Conservation (phyloP, 768 basidiomycete species). For the Podaxis mareebaensis region DNA sequence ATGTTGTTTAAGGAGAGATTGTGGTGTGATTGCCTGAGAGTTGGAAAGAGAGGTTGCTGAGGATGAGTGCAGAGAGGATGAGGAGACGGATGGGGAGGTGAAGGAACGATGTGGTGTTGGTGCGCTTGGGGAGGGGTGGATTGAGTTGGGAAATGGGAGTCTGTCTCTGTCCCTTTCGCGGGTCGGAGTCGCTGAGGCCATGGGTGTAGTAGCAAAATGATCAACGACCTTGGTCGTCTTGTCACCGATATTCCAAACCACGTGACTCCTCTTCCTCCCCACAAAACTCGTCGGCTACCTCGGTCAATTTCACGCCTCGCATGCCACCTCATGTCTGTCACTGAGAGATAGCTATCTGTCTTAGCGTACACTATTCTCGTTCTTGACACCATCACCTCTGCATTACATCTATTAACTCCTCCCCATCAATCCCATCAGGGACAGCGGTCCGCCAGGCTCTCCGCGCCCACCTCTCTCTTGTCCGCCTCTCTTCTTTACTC, state of each 20-base stretch:
- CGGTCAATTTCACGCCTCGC: no score
- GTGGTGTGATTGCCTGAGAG: slow-evolving; percentile 46
- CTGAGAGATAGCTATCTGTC: no score
- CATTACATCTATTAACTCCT: background rate
- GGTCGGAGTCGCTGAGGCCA: slow-evolving; percentile 30
- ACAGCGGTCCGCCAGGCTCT: background rate
- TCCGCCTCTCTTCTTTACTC: background rate
- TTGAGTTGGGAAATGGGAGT: slow-evolving; percentile 34
- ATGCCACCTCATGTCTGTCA: no score
- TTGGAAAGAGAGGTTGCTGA: slow-evolving; percentile 33
- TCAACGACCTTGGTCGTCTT: background rate
- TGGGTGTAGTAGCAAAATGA: slow-evolving; percentile 9
- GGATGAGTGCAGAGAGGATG: slow-evolving; percentile 31
- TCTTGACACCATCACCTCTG: background rate
- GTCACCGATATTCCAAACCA: slow-evolving; percentile 1
- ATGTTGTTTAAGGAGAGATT: slow-evolving; percentile 57
- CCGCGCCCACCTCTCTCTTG: no score
- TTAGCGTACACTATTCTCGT: background rate
- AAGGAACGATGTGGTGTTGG: slow-evolving; percentile 28
- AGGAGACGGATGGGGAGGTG: slow-evolving; percentile 34
- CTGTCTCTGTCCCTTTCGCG: slow-evolving; percentile 36
- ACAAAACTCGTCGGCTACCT: no score
- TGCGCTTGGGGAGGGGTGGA: slow-evolving; percentile 35
- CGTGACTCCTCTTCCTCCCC: background rate
- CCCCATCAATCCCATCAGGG: background rate